phyloP scores from a whole-genome alignment of 1,284 basidiomycete species.

The Cryptococcus sp. region DNA sequence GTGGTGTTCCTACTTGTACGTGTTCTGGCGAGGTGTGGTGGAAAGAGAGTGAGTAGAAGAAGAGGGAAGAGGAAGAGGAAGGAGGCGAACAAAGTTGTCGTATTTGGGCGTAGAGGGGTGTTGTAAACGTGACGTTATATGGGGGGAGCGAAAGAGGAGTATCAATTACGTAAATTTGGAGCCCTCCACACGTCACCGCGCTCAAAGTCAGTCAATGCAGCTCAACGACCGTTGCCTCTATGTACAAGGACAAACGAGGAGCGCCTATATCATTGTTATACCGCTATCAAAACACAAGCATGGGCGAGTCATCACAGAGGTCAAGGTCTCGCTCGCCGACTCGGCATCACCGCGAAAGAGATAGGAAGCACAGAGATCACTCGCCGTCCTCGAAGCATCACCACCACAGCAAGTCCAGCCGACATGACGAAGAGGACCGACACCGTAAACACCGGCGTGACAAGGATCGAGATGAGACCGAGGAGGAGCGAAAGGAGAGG shows the following conservation, averaged over 20 bases:
- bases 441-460: constrained; percentile 23
- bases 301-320: constrained; percentile 7
- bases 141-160: background rate
- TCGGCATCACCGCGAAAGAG: constrained; percentile 17
- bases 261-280: too few species aligned
- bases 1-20: background rate
- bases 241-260: too few species aligned
- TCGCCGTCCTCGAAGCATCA: constrained; percentile 15
- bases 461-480: constrained; percentile 55
- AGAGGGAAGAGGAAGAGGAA: constrained; percentile 1
- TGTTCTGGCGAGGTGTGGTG: background rate
- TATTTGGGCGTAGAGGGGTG: too few species aligned
- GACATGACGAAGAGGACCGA: constrained; percentile 17
- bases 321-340: constrained; percentile 21
- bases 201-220: too few species aligned
- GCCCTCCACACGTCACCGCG: background rate
- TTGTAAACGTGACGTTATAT: background rate
- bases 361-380: constrained; percentile 18
- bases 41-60: background rate
- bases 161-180: background rate
- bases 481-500: constrained; percentile 41
- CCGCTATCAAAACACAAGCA: background rate
- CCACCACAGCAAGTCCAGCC: constrained; percentile 6
- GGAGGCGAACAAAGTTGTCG: background rate
- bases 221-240: too few species aligned